phyloP scores from a whole-genome alignment of 208 protist genomes.

The Trypanosoma avium region DNA sequence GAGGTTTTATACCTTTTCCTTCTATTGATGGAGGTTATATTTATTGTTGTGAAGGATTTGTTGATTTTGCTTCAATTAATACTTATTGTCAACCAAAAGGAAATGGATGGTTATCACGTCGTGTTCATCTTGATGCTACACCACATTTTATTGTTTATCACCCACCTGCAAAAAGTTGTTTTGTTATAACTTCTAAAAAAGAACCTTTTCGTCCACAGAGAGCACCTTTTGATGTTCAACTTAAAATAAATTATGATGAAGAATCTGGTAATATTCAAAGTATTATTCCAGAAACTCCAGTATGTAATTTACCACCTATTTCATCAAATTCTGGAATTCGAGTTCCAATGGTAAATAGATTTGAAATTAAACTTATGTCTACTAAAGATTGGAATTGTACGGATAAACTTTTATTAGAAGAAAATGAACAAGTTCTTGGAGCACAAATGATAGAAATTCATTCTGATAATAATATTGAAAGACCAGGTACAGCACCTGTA shows the following conservation, averaged over 20 bases:
- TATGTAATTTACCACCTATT: constrained; percentile 35
- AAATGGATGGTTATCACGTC: constrained; percentile 71
- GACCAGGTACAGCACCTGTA: constrained; percentile 43
- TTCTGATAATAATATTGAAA: constrained; percentile 50
- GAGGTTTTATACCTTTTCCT: constrained; percentile 75
- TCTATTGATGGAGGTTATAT: constrained; percentile 63
- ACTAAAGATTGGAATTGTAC: constrained; percentile 46
- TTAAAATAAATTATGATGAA: constrained; percentile 51
- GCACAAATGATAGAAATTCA: constrained; percentile 52
- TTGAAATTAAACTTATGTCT: constrained; percentile 60
- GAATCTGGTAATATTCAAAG: constrained; percentile 46
- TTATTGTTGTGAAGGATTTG: constrained; percentile 81
- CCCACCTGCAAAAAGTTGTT: constrained; percentile 61
- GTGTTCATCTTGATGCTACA: constrained; percentile 70
- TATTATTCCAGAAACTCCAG: constrained; percentile 35
- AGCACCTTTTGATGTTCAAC: constrained; percentile 83
- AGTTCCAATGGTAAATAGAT: constrained; percentile 72
- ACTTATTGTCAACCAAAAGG: constrained; percentile 42
- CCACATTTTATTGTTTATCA: constrained; percentile 81
- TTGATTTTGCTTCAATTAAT: constrained; percentile 76
- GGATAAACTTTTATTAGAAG: constrained; percentile 55
- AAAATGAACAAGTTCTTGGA: constrained; percentile 82
- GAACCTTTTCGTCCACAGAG: constrained; percentile 63
- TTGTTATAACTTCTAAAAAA: constrained; percentile 64
- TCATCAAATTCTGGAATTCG: constrained; percentile 37